A percentile compares a stretch with the other conserved stretches of the same genome.
Conservation (phyloP, 2,329 filamentous ascomycete genomes). For the Penicillium griseofulvum region DNA sequence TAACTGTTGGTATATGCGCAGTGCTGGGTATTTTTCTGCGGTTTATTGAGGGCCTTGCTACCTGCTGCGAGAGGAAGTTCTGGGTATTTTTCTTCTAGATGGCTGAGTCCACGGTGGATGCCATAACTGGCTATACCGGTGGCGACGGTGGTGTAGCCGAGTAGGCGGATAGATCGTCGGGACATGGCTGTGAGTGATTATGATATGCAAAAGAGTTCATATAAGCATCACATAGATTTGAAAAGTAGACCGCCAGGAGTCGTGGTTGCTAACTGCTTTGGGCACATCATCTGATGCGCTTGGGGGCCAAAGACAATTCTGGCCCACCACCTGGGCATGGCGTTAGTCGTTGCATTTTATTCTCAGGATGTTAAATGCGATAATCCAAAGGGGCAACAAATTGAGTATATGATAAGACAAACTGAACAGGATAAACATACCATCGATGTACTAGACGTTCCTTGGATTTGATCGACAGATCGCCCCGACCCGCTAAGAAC, state of each 20-base stretch:
- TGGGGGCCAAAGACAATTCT: background rate
- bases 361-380: background rate
- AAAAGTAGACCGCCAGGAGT: background rate
- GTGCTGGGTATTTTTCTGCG: conserved; percentile 16
- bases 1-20: conserved; percentile 29
- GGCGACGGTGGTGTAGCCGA: conserved; percentile 12
- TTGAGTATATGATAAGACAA: background rate
- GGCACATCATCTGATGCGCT: background rate
- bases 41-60: conserved; percentile 20
- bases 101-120: conserved; percentile 20
- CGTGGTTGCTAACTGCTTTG: background rate
- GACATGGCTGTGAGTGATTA: background rate
- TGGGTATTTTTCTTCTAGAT: conserved; percentile 30
- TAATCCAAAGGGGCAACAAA: background rate
- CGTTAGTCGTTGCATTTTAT: no score
- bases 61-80: conserved; percentile 13
- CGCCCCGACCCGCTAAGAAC: no score
- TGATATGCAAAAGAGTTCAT: background rate
- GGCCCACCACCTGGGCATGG: no score
- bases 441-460: no score
- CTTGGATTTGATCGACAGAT: no score
- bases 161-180: conserved; percentile 1
- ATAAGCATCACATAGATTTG: background rate
- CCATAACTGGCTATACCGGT: conserved; percentile 18
- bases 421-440: background rate